Evolutionary conservation across 202 grass and related monocot genomes (phyloP), one percentile per base, ranked within the genome.

Genomic region (Zizania palustris): DNA sequence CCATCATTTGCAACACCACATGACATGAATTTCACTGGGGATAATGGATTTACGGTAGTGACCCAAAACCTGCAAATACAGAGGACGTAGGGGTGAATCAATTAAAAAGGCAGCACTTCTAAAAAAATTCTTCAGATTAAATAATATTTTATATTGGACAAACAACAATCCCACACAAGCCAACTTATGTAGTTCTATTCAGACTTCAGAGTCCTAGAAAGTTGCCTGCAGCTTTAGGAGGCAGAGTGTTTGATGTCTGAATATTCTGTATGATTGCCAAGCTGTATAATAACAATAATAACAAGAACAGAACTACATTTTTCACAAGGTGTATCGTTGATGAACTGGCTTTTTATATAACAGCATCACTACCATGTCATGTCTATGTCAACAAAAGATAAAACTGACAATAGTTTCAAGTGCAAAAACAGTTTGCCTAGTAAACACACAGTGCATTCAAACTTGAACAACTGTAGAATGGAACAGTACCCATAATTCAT

Each of bases 1-100:
- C 89, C 90, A 59, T 99, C 96, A 80, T 78, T 81, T 78, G 69
- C 68, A 85, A 89, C 36, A 80, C 85, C 87, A 87, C 85, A 99
- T 61, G 87, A 93, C 28, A 53, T 19, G 40, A 99, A 96, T 83
- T 93, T 99, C 45, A 81, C 82, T 53, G 81, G 81, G 12, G 3
- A 88, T 86, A 99, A 91, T 34, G 87, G 87, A 82, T 93, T 89
- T 46, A 56, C 84, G 5, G 20, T 57, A 61, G 89, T 96, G 59
- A 89, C 63, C 89, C 88, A 99, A 85, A 96, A 99, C 73, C 96
- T 99, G 76, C 59, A 75, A 75, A 84, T 71, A 33, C 44, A 59
- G 66, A 80, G 50, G 12, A 50, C 45, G 19, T 9, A 75, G 53
- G 39, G 2, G 18, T 65, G 11, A 54, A 72, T 66, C 40, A 35